Evolutionary conservation across 2,329 filamentous ascomycete species (phyloP), one percentile per base, ranked within the genome.

Genomic region (Blumeria graminis): DNA sequence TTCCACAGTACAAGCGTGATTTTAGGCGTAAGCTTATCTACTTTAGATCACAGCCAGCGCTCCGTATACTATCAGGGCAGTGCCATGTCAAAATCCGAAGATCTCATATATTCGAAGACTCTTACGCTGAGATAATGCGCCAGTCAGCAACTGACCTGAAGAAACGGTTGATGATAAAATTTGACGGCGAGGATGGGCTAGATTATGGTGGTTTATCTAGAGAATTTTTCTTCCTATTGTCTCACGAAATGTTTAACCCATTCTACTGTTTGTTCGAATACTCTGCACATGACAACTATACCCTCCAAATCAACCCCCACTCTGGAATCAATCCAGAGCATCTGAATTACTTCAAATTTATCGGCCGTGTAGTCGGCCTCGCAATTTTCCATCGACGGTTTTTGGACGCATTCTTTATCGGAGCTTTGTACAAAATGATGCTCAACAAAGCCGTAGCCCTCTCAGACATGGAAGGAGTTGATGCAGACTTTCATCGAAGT

Each of bases 201-300:
- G 92, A 98, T 71, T 98, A 98, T 66, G 92, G 92, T 69, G 92
- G 92, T 76, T 77, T 98, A 57, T 98, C 92, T 38, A 78, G 89
- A 77, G 92, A 98, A 71, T 98, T 98, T 75, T 98, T 98, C 76
- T 98, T 98, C 80, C 75, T 98, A 43, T 79, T 98, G 56, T 96
- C 90, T 14, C 92, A 98, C 71, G 92, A 98, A 74, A 98, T 98
- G 92, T 98, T 98, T 74, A 98, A 98, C 70, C 92, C 92, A 35
- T 98, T 98, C 72, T 98, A 98, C 74, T 98, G 92, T 69, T 76
- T 98, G 56, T 98, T 98, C 74, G 92, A 98, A 72, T 98, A 98
- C 71, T 96, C 92, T 32, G 92, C 92, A 41, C 92, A 98, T 74
- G 92, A 98, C 79, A 98, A 98, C 73, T 98, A 98, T 72, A 98